Percentiles rank a stretch among this genome's conserved stretches.
Conservation (phyloP, 2,329 filamentous ascomycete species). For the Pseudocercospora eumusae region DNA sequence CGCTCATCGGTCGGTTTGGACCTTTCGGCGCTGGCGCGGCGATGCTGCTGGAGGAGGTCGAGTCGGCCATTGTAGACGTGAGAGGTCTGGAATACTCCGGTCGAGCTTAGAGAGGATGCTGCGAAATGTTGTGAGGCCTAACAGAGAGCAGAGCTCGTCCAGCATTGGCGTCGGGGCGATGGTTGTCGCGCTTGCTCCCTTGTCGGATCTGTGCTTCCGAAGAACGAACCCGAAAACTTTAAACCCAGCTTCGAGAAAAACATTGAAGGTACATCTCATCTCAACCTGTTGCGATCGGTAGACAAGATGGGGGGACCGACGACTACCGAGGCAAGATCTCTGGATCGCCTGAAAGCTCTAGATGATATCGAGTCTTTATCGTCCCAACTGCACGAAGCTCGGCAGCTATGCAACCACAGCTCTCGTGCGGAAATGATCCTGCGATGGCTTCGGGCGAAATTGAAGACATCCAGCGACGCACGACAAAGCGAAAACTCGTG, state of each 20-base stretch:
- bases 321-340: conserved; percentile 36
- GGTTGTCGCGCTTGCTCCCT: neutral
- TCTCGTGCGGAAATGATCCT: conserved; percentile 61
- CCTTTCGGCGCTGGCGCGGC: conserved; percentile 66
- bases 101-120: neutral
- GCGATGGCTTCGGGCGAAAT: conserved; percentile 65
- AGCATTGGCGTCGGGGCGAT: neutral
- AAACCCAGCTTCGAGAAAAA: conserved; percentile 15
- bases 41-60: conserved; percentile 53
- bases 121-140: neutral
- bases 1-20: conserved; percentile 79
- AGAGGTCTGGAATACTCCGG: neutral
- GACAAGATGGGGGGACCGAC: conserved; percentile 20
- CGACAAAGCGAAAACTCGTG: conserved; percentile 51
- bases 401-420: conserved; percentile 36
- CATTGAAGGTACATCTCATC: conserved; percentile 12
- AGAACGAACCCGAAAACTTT: conserved; percentile 11
- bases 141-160: neutral
- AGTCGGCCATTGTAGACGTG: conserved; percentile 57
- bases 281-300: neutral
- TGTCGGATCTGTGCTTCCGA: neutral
- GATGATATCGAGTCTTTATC: conserved; percentile 32
- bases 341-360: conserved; percentile 45
- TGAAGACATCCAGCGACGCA: conserved; percentile 50
- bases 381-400: conserved; percentile 35